These are phyloP conservation scores for Larix kaempferi DNA, from an alignment of 75 land plant species.

Conservation along the genomic window DNA sequence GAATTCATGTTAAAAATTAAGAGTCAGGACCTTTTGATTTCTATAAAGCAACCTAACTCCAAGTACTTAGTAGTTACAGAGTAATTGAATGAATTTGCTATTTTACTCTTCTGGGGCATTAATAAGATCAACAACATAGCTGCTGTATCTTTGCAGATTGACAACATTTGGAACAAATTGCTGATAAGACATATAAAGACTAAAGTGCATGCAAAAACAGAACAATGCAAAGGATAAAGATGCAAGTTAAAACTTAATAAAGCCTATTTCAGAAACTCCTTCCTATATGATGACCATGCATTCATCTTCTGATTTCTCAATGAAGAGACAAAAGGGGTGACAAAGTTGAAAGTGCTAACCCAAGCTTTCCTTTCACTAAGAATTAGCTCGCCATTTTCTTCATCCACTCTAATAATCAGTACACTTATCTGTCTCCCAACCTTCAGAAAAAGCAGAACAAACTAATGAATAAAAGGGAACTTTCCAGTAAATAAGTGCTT, in stretches of 20 bases:
- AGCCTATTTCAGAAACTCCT: not conserved
- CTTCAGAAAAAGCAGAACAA: slow-evolving; percentile 30
- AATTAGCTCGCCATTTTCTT: slow-evolving; percentile 66
- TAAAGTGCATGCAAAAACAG: too few relatives aligned
- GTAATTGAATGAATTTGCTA: not conserved
- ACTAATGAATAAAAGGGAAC: not conserved
- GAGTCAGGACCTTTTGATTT: not conserved
- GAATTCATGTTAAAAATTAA: not conserved
- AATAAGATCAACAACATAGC: not conserved
- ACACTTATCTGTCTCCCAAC: slow-evolving; percentile 64
- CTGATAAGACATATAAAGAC: too few relatives aligned
- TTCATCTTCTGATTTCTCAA: not conserved
- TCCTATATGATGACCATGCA: not conserved
- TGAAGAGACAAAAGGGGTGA: slow-evolving; percentile 3
- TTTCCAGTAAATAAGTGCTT: not conserved
- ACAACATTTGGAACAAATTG: too few relatives aligned
- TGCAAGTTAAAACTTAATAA: too few relatives aligned
- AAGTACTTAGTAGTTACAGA: not conserved
- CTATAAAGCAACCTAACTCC: not conserved
- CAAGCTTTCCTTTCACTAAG: slow-evolving; percentile 86
- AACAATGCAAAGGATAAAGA: too few relatives aligned
- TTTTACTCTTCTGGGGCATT: not conserved
- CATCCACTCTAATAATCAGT: slow-evolving; percentile 53
- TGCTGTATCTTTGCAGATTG: not conserved
- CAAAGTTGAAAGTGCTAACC: slow-evolving; percentile 34